phyloP scores from a whole-genome alignment of 345 rosid species.

The Pugionium cornutum region DNA sequence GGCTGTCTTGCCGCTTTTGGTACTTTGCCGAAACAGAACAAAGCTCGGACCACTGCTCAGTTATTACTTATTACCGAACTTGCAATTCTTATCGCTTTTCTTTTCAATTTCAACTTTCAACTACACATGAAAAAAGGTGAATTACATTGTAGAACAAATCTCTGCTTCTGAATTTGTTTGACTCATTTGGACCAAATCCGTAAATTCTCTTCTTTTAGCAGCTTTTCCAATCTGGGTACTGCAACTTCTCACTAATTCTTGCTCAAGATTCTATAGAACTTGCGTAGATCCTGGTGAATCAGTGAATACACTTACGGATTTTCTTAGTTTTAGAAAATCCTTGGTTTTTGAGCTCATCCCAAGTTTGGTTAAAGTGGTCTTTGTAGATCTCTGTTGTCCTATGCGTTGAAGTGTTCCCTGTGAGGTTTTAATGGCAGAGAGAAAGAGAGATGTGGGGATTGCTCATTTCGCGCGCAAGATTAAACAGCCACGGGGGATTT shows the following conservation, averaged over 20 bases:
- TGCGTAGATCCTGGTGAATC: slow-evolving; percentile 17
- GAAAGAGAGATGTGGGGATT: slow-evolving; percentile 52
- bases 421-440: slow-evolving; percentile 32
- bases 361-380: slow-evolving; percentile 23
- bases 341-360: background rate
- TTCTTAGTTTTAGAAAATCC: slow-evolving; percentile 18
- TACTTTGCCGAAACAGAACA: slow-evolving; percentile 20
- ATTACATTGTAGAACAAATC: slow-evolving; percentile 2
- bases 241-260: slow-evolving; percentile 21
- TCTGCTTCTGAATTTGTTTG: background rate
- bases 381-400: slow-evolving; percentile 30
- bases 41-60: slow-evolving; percentile 19
- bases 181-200: slow-evolving; percentile 7
- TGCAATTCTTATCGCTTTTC: background rate
- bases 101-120: slow-evolving; percentile 26
- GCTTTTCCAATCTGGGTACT: slow-evolving; percentile 34
- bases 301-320: slow-evolving; percentile 11
- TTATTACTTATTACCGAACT: slow-evolving; percentile 26
- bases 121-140: background rate
- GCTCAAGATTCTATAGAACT: slow-evolving; percentile 31
- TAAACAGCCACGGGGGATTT: slow-evolving; percentile 74
- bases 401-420: slow-evolving; percentile 19
- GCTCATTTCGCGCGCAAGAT: slow-evolving; percentile 71
- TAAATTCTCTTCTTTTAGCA: slow-evolving; percentile 8
- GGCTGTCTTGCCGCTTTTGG: background rate